Evolutionary conservation across 768 basidiomycete genomes (phyloP).

Genomic region (Trametes cinnabarina): DNA sequence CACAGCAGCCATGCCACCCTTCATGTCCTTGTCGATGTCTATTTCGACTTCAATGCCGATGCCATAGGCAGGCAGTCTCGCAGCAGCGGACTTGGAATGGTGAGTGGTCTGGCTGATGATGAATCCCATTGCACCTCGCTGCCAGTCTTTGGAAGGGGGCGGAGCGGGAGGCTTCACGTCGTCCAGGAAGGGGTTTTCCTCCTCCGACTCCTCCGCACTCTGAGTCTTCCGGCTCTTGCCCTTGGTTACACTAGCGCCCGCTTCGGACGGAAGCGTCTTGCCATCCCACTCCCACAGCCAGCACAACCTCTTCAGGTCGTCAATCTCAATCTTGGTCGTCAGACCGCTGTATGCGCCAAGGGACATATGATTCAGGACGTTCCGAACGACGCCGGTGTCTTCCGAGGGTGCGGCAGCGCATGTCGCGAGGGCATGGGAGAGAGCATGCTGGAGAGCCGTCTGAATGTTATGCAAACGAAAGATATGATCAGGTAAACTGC

Average conservation of each 20-base stretch:
- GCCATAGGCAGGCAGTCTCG: constrained; percentile 77
- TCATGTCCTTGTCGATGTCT: constrained; percentile 78
- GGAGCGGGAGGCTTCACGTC: constrained; percentile 32
- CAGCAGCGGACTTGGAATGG: constrained; percentile 60
- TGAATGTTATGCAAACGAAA: constrained; percentile 62
- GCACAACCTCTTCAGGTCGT: constrained; percentile 73
- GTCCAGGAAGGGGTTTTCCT: constrained; percentile 50
- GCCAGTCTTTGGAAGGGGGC: constrained; percentile 58
- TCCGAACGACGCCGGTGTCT: constrained; percentile 72
- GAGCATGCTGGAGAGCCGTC: constrained; percentile 72
- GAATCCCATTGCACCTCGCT: constrained; percentile 77
- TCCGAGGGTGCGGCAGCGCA: constrained; percentile 74
- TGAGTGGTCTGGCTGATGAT: constrained; percentile 71
- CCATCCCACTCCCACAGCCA: constrained; percentile 92
- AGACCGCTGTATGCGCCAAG: constrained; percentile 67
- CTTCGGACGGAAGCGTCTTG: constrained; percentile 34
- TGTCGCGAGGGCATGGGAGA: constrained; percentile 83
- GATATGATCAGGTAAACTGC: constrained; percentile 53
- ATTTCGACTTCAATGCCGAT: constrained; percentile 87
- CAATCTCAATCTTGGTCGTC: constrained; percentile 57
- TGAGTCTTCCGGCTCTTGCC: constrained; percentile 10
- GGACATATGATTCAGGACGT: constrained; percentile 77
- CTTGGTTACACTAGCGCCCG: constrained; percentile 4
- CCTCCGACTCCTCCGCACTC: constrained; percentile 19
- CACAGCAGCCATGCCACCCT: constrained; percentile 83